Evolutionary conservation across 148 eudicot genomes (phyloP).

Genomic region (Diospyros lotus): DNA sequence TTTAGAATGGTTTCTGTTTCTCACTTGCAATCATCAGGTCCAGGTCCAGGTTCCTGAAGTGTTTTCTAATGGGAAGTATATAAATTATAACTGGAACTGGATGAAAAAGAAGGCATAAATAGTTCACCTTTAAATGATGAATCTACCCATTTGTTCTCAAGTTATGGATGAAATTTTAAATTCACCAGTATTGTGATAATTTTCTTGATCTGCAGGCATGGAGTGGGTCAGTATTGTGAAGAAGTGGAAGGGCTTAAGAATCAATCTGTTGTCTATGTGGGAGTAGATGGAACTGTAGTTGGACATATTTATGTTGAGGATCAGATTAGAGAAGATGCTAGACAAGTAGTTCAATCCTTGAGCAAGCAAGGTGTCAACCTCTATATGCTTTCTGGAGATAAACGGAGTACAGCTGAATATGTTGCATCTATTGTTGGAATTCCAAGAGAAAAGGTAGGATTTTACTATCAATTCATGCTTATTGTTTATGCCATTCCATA

Average conservation of each 20-base stretch:
- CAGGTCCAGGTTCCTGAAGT: background rate
- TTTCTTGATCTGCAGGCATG: constrained; percentile 43
- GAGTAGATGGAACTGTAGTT: constrained; percentile 71
- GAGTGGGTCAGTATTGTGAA: constrained; percentile 48
- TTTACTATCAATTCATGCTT: background rate
- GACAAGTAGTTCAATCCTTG: constrained; percentile 68
- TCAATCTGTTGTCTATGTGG: constrained; percentile 89
- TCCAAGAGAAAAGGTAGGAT: constrained; percentile 58
- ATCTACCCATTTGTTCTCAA: background rate
- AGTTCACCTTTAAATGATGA: background rate
- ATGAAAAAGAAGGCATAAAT: background rate
- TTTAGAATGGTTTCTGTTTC: background rate
- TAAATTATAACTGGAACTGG: background rate
- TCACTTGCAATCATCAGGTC: background rate
- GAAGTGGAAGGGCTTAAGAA: constrained; percentile 64
- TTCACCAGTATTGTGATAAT: background rate
- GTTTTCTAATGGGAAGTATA: constrained; percentile 3
- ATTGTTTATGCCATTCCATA: background rate
- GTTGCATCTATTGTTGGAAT: constrained; percentile 92
- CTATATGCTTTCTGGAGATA: constrained; percentile 93
- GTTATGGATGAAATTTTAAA: background rate
- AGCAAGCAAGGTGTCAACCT: constrained; percentile 58
- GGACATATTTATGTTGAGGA: constrained; percentile 90
- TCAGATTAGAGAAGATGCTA: constrained; percentile 93
- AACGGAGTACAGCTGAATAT: constrained; percentile 75